Base-by-base conservation (phyloP, 2,329 filamentous ascomycete genomes). In the Xylaria sp. region DNA sequence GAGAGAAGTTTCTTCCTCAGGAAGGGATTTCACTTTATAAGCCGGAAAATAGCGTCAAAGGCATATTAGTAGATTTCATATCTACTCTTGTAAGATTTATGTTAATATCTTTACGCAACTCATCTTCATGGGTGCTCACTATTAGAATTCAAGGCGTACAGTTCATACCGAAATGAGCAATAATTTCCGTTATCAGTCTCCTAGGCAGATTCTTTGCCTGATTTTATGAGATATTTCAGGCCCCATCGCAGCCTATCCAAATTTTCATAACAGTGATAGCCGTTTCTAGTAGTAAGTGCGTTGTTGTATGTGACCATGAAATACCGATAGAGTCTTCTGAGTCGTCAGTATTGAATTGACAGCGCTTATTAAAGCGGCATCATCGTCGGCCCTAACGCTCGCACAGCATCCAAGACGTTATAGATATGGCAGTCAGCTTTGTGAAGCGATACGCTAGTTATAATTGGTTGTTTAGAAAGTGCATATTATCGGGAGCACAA, bases 301-400 rank as follows among this genome's bases (percentile, higher is more conserved):
- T 25, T 12, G 35, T 32, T 16, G 37, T 12, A 32, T 42, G 47
- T 35, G 25, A 21, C 23, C 9, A 35, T 18, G 25, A 54, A 18
- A 27, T 2, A 18, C 6, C 29, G 29, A 3, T 6, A 29, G 29
- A 29, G 29, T 29, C n/a, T 5, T 18, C n/a, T 18, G 6, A 8
- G 2, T 48, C 51, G 5, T 13, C 4, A 27, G 44, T 13, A 37
- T 3, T 25, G 16, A 44, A 37, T 60, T 37, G 35, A 48, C 25
- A 21, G 16, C 18, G 2, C 35, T n/a, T 16, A 21, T 23, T 58
- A 64, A 51, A 64, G 62, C 32, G 32, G 32, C 44, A 16, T 54
- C 53, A 51, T 59, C n/a, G 8, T 2, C 29, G 3, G 4, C 5
- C 5, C 9, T 25, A 6, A 6, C 8, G 42, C 25, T 13, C 29